Evolutionary conservation across 331 rosid genomes (phyloP).

Genomic region (Prunus yedoensis): DNA sequence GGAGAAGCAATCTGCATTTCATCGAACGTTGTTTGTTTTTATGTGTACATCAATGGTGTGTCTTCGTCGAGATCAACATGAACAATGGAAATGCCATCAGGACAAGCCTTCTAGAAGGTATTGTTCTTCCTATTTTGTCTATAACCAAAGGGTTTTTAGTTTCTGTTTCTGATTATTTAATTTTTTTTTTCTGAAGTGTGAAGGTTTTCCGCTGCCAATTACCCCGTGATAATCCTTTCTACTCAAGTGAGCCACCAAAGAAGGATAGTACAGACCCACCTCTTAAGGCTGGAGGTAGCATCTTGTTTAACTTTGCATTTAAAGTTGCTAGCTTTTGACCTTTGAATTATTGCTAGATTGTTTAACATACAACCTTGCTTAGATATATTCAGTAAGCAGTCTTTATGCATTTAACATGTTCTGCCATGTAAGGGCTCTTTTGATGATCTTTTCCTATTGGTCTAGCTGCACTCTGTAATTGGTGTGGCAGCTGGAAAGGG

Average conservation of each 20-base stretch:
- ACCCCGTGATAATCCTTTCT: slow-evolving; percentile 65
- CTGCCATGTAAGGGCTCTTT: not conserved
- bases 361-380: not conserved
- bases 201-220: slow-evolving; percentile 85
- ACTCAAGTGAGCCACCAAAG: slow-evolving; percentile 55
- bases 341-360: not conserved
- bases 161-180: slow-evolving; percentile 30
- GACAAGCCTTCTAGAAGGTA: slow-evolving; percentile 69
- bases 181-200: slow-evolving; percentile 52
- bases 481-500: slow-evolving; percentile 96
- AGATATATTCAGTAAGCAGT: not conserved
- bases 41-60: slow-evolving; percentile 84
- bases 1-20: slow-evolving; percentile 64
- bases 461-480: slow-evolving; percentile 65
- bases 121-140: slow-evolving; percentile 4
- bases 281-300: slow-evolving; percentile 54
- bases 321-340: not conserved
- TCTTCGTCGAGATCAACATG: slow-evolving; percentile 81
- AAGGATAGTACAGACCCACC: slow-evolving; percentile 49
- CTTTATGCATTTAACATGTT: not conserved
- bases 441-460: slow-evolving; percentile 26
- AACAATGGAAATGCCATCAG: slow-evolving; percentile 67
- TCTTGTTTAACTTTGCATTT: slow-evolving; percentile 11
- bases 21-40: slow-evolving; percentile 72
- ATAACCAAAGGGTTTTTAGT: not conserved